phyloP scores from a whole-genome alignment of 495 filamentous ascomycete genomes.

The Choiromyces venosus region DNA sequence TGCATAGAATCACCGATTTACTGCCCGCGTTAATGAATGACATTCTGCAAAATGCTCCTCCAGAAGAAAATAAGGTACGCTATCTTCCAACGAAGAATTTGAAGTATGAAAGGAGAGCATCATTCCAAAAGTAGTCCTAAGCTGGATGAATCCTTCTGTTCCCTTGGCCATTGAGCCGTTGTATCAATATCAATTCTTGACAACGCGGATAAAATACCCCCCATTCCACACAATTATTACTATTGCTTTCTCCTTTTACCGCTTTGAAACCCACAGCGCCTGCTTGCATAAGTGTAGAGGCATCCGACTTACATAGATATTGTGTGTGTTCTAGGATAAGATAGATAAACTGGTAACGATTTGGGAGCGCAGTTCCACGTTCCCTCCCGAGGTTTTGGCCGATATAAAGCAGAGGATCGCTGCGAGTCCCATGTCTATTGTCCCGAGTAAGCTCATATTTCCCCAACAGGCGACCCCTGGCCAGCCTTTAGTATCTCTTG shows the following conservation, averaged over 20 bases:
- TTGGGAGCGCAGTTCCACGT: slow-evolving; percentile 92
- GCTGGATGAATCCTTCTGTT: slow-evolving; percentile 16
- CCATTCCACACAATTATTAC: slow-evolving; percentile 5
- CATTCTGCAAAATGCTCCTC: slow-evolving; percentile 81
- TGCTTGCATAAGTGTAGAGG: slow-evolving; percentile 49
- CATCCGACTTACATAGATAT: slow-evolving; percentile 45
- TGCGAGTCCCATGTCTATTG: slow-evolving; percentile 52
- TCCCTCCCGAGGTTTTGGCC: slow-evolving; percentile 73
- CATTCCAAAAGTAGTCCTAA: slow-evolving; percentile 23
- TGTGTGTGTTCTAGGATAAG: slow-evolving; percentile 69
- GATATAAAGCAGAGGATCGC: slow-evolving; percentile 81
- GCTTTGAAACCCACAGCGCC: slow-evolving; percentile 42
- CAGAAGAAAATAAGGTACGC: slow-evolving; percentile 98
- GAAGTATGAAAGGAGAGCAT: slow-evolving; percentile 5
- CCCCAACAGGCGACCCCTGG: slow-evolving; percentile 25
- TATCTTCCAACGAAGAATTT: slow-evolving; percentile 40
- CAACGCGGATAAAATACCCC: slow-evolving; percentile 39
- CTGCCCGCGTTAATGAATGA: slow-evolving; percentile 92
- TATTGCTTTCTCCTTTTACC: slow-evolving; percentile 35
- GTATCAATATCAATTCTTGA: slow-evolving; percentile 37
- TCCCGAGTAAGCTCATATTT: slow-evolving; percentile 49
- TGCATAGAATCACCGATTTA: slow-evolving; percentile 93
- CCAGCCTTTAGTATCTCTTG: slow-evolving; percentile 19
- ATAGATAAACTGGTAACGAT: slow-evolving; percentile 94
- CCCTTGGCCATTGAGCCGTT: slow-evolving; percentile 29